Evolutionary conservation across 2,329 filamentous ascomycete species (phyloP).

Genomic region (Aspergillus clavatus): DNA sequence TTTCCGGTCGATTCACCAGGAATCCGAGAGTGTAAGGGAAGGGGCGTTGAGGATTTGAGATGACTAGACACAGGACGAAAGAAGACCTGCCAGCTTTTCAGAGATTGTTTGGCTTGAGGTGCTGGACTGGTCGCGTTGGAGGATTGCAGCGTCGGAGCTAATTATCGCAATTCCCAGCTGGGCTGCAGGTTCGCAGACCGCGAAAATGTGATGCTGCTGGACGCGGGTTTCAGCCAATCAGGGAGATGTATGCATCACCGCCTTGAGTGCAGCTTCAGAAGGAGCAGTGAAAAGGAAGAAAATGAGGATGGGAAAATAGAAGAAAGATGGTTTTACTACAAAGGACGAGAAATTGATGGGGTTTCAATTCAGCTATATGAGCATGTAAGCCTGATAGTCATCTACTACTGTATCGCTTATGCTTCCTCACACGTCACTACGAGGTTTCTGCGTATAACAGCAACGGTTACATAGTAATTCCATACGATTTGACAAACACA

Average conservation of each 20-base stretch:
- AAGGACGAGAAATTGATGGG: no score
- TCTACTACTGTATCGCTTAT: no score
- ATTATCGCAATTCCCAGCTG: slow-evolving; percentile 10
- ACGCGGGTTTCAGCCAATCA: slow-evolving; percentile 23
- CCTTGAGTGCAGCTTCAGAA: slow-evolving; percentile 12
- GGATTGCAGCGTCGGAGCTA: slow-evolving; percentile 3
- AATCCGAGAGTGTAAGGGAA: slow-evolving; percentile 4
- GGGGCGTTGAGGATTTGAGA: no score
- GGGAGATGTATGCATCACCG: slow-evolving; percentile 16
- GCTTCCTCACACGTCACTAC: no score
- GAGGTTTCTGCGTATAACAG: no score
- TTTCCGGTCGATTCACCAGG: slow-evolving; percentile 4
- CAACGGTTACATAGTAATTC: no score
- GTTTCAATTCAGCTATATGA: no score
- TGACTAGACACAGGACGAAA: no score
- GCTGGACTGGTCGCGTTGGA: slow-evolving; percentile 7
- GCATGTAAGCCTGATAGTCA: no score
- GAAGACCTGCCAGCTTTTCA: neutral
- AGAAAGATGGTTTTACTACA: no score
- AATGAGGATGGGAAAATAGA: neutral
- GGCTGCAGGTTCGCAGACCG: slow-evolving; percentile 11
- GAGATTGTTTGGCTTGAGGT: neutral
- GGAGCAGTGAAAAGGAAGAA: neutral
- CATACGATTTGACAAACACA: no score
- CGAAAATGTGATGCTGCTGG: slow-evolving; percentile 35